Conservation (phyloP, 2,329 filamentous ascomycete species). For the Ophiostoma angusticollis region DNA sequence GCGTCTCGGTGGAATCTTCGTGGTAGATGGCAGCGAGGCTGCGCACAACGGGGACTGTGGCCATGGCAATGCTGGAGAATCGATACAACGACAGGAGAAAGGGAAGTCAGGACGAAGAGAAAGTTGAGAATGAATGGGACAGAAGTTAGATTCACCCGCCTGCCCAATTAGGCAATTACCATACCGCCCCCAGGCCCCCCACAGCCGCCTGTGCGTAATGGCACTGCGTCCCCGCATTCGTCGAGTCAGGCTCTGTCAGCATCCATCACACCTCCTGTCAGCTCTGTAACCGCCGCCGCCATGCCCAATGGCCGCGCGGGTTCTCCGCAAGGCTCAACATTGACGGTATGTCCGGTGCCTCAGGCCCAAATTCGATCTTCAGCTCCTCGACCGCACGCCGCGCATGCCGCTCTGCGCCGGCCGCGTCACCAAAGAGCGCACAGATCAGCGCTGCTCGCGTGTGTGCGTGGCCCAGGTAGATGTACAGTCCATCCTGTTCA, state of each 20-base stretch:
- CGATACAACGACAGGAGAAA: too few species aligned
- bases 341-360: slow-evolving; percentile 17
- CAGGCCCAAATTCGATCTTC: slow-evolving; percentile 20
- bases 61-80: too few species aligned
- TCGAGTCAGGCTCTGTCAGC: too few species aligned
- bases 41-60: slow-evolving; percentile 58
- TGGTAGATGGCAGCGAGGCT: slow-evolving; percentile 77
- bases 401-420: slow-evolving; percentile 21
- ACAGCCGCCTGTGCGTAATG: too few species aligned
- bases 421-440: slow-evolving; percentile 24
- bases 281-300: slow-evolving; percentile 9
- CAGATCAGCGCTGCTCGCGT: slow-evolving; percentile 27
- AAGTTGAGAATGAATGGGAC: too few species aligned
- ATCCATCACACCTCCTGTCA: not conserved
- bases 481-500: slow-evolving; percentile 21
- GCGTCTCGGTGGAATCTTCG: slow-evolving; percentile 50
- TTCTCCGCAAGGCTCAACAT: slow-evolving; percentile 23
- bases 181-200: too few species aligned
- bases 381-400: slow-evolving; percentile 21
- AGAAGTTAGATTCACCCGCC: too few species aligned
- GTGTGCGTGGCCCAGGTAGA: slow-evolving; percentile 23
- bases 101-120: too few species aligned
- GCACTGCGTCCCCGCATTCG: too few species aligned
- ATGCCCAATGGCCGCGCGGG: slow-evolving; percentile 23
- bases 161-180: too few species aligned